Conservation (phyloP, 345 rosid species). For the Dipteronia dyeriana region DNA sequence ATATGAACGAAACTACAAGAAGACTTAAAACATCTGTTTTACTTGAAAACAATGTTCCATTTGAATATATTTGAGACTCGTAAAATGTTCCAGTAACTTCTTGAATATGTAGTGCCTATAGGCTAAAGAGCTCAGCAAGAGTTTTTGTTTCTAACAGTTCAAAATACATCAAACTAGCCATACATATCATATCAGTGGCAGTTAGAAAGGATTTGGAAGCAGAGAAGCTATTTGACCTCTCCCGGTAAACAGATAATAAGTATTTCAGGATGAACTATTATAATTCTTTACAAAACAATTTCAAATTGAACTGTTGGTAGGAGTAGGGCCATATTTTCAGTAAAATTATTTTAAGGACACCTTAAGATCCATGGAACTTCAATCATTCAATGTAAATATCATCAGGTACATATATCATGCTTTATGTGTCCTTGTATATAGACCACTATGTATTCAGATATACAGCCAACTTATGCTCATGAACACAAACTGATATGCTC, state of each 20-base stretch:
- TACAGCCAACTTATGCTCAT: background rate
- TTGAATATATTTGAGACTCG: background rate
- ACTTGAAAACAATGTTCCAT: background rate
- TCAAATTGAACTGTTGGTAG: background rate
- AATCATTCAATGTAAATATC: background rate
- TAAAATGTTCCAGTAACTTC: background rate
- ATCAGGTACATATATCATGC: background rate
- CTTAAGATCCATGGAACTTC: background rate
- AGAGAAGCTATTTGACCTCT: background rate
- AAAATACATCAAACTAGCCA: background rate
- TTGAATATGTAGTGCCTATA: background rate
- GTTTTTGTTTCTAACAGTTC: background rate
- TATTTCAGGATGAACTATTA: background rate
- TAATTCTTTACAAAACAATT: background rate
- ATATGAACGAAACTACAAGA: background rate
- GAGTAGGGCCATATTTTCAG: background rate
- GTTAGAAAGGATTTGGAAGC: background rate
- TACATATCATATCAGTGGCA: background rate
- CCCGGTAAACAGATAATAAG: background rate
- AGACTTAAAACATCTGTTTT: background rate
- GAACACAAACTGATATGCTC: background rate
- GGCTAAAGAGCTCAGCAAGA: background rate
- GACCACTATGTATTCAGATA: background rate
- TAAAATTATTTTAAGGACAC: background rate
- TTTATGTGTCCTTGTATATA: background rate